These are phyloP conservation scores for Russula griseocarnosa DNA, from an alignment of 768 basidiomycete genomes.

Conservation along the genomic window DNA sequence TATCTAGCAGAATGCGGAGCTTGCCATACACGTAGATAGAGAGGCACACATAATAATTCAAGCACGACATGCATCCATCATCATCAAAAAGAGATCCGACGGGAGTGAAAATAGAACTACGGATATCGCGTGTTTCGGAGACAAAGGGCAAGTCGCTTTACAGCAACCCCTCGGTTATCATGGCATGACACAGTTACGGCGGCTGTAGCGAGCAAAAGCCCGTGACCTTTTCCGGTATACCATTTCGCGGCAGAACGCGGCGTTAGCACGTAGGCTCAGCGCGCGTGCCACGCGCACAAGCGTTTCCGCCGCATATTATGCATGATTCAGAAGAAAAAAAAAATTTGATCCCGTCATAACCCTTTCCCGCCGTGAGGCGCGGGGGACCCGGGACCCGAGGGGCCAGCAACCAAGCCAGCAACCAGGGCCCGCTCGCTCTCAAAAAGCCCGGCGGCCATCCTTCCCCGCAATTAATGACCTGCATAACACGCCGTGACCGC, in stretches of 20 bases:
- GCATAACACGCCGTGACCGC: neutral
- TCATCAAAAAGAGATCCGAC: constrained; percentile 5
- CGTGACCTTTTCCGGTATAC: constrained; percentile 20
- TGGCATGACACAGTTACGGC: neutral
- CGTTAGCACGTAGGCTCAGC: constrained; percentile 24
- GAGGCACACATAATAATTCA: constrained; percentile 20
- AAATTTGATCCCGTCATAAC: neutral
- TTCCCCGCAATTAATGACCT: neutral
- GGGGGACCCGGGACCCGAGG: neutral
- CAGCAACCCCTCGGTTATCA: neutral
- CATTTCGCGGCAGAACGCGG: constrained; percentile 7
- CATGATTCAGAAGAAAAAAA: neutral
- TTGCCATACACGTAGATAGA: constrained; percentile 24
- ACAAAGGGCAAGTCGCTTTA: neutral
- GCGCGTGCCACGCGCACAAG: constrained; percentile 1
- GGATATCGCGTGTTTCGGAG: neutral
- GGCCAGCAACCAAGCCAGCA: neutral
- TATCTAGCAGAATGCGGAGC: constrained; percentile 9
- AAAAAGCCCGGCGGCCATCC: neutral
- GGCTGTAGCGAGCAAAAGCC: constrained; percentile 4
- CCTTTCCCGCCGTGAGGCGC: neutral
- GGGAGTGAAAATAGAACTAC: neutral
- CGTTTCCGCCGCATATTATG: neutral
- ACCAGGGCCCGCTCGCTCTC: neutral
- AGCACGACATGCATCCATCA: neutral